Evolutionary conservation across 805 yeast species (phyloP).

Genomic region (Priceomyces melissophilus): DNA sequence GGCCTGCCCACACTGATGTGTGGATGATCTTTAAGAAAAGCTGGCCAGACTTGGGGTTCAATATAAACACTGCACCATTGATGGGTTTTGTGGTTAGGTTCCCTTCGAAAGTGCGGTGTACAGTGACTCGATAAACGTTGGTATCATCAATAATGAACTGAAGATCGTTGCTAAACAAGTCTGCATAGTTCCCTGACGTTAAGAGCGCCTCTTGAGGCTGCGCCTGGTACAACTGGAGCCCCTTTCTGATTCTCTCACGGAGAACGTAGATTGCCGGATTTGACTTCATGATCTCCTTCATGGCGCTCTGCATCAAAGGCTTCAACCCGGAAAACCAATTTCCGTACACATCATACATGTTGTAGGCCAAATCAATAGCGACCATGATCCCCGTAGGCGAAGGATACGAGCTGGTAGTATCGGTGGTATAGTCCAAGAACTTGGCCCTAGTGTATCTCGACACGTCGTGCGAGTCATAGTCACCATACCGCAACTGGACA

Average conservation of each 20-base stretch:
- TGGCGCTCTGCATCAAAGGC: conserved; percentile 82
- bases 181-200: conserved; percentile 86
- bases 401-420: conserved; percentile 80
- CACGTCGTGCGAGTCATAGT: conserved; percentile 95
- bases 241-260: conserved; percentile 91
- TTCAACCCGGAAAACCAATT: conserved; percentile 97
- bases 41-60: conserved; percentile 91
- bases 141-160: conserved; percentile 91
- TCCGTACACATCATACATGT: conserved; percentile 95
- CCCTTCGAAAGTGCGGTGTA: conserved; percentile 89
- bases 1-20: conserved; percentile 96
- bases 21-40: conserved; percentile 85
- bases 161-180: conserved; percentile 77
- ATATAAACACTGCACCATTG: conserved; percentile 87
- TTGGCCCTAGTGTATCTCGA: conserved; percentile 91
- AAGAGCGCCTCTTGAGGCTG: conserved; percentile 91
- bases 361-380: conserved; percentile 90
- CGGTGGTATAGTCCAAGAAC: conserved; percentile 88
- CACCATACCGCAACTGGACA: conserved; percentile 93
- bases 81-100: conserved; percentile 88
- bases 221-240: conserved; percentile 87
- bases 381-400: conserved; percentile 89
- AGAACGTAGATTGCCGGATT: conserved; percentile 90
- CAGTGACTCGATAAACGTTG: conserved; percentile 88
- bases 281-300: conserved; percentile 90